Percentiles rank a stretch among this genome's conserved stretches.
These are phyloP conservation scores for Pleurotus tuoliensis DNA, from an alignment of 768 basidiomycete species.

Conservation along the genomic window DNA sequence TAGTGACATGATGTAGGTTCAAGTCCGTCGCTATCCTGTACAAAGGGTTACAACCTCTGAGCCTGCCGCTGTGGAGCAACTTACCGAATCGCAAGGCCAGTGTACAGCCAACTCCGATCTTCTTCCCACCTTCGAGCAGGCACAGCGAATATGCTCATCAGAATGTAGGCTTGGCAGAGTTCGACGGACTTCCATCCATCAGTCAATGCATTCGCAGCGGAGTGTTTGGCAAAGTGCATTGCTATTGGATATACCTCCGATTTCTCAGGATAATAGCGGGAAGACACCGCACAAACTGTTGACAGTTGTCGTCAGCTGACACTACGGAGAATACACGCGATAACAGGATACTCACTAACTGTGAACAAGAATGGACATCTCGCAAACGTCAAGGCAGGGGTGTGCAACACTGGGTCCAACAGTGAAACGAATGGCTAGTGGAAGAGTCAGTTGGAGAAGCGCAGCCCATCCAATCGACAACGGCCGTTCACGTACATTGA, in stretches of 20 bases:
- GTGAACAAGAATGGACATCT: constrained; percentile 91
- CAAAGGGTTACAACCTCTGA: not conserved
- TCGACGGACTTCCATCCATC: constrained; percentile 86
- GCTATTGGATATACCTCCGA: constrained; percentile 84
- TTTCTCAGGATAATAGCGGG: constrained; percentile 73
- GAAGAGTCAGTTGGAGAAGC: not conserved
- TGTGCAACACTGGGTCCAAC: constrained; percentile 79
- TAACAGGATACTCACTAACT: constrained; percentile 52
- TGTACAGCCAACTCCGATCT: constrained; percentile 86
- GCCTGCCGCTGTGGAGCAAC: constrained; percentile 3
- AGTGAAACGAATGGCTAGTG: constrained; percentile 64
- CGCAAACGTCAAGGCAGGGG: constrained; percentile 71
- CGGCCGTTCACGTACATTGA: constrained; percentile 51
- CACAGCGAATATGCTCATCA: constrained; percentile 79
- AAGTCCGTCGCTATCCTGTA: constrained; percentile 82
- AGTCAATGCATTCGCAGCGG: constrained; percentile 76
- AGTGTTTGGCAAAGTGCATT: constrained; percentile 85
- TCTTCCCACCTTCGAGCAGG: constrained; percentile 86
- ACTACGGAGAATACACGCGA: not conserved
- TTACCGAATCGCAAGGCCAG: constrained; percentile 79
- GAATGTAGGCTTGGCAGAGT: constrained; percentile 85
- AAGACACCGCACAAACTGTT: constrained; percentile 81
- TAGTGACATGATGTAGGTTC: constrained; percentile 71
- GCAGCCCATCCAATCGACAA: not conserved
- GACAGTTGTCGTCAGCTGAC: not conserved